Evolutionary conservation across 208 protist species (phyloP).

Genomic region (Kentomonas sorsogonicus): DNA sequence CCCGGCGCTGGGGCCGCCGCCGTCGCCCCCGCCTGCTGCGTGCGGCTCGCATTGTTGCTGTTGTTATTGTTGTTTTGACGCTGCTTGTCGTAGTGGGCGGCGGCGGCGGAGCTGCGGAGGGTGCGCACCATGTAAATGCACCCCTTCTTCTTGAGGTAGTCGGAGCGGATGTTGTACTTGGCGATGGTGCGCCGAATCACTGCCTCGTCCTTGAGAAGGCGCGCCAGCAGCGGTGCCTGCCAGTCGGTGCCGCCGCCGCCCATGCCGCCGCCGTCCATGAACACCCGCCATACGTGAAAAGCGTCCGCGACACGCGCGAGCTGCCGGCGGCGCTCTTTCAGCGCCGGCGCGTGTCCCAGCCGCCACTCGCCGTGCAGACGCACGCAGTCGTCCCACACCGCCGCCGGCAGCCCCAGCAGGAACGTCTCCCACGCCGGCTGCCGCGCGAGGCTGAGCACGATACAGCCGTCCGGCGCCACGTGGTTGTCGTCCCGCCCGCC

Average conservation of each 20-base stretch:
- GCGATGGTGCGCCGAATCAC: conserved; percentile 52
- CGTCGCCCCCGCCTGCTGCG: conserved; percentile 5
- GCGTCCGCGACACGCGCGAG: conserved; percentile 59
- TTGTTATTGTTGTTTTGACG: not conserved
- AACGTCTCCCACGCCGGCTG: conserved; percentile 77
- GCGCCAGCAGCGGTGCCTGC: conserved; percentile 59
- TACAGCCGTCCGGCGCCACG: conserved; percentile 66
- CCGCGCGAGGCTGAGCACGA: conserved; percentile 62
- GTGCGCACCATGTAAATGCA: conserved; percentile 48
- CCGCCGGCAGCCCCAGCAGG: conserved; percentile 55
- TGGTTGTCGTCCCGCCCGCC: too few relatives aligned
- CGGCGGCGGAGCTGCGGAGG: conserved; percentile 34
- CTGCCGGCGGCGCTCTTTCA: conserved; percentile 56
- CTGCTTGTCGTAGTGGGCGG: too few relatives aligned
- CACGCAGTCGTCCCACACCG: conserved; percentile 66
- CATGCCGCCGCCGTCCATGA: conserved; percentile 39
- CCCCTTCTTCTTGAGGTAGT: conserved; percentile 60
- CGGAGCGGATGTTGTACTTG: conserved; percentile 77
- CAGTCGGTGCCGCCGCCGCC: conserved; percentile 43
- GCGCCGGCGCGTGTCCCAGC: conserved; percentile 50
- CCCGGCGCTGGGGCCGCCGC: conserved; percentile 18
- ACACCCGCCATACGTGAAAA: conserved; percentile 59
- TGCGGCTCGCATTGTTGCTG: conserved; percentile 4
- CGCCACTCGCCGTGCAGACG: conserved; percentile 70
- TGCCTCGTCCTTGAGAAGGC: conserved; percentile 59